phyloP scores from a whole-genome alignment of 768 basidiomycete genomes.

The Boletus huronensis region DNA sequence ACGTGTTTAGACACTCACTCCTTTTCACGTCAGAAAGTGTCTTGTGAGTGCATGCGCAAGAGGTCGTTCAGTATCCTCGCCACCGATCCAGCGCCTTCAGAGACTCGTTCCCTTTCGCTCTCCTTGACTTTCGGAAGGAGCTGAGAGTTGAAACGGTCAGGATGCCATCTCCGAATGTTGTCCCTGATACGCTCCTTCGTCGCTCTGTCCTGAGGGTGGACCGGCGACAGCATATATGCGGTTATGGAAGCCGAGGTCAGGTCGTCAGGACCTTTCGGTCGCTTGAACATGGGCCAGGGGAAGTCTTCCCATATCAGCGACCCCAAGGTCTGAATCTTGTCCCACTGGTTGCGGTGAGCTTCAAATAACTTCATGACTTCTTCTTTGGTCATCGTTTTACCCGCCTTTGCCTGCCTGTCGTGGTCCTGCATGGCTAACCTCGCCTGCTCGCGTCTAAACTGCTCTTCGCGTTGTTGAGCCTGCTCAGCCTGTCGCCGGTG shows the following conservation, averaged over 20 bases:
- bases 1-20: slow-evolving; percentile 22
- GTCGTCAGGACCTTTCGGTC: slow-evolving; percentile 56
- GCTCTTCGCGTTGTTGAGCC: slow-evolving; percentile 62
- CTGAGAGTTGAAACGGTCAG: slow-evolving; percentile 77
- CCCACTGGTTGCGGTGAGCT: slow-evolving; percentile 62
- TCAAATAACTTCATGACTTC: slow-evolving; percentile 55
- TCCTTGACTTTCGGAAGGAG: slow-evolving; percentile 60
- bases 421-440: slow-evolving; percentile 49
- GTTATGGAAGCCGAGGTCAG: slow-evolving; percentile 53
- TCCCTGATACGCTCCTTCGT: slow-evolving; percentile 74
- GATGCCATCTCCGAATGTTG: slow-evolving; percentile 74
- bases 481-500: slow-evolving; percentile 61
- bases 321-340: slow-evolving; percentile 36
- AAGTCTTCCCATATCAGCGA: slow-evolving; percentile 62
- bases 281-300: slow-evolving; percentile 70
- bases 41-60: slow-evolving; percentile 48
- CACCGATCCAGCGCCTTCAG: slow-evolving; percentile 69
- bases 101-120: slow-evolving; percentile 61
- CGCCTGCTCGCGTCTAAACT: slow-evolving; percentile 67
- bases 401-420: slow-evolving; percentile 39
- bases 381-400: slow-evolving; percentile 53
- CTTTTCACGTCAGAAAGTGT: slow-evolving; percentile 32
- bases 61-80: slow-evolving; percentile 70
- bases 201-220: slow-evolving; percentile 50
- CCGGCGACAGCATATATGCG: slow-evolving; percentile 58